Evolutionary conservation across 2,329 filamentous ascomycete species (phyloP), one percentile per base, ranked within the genome.

Genomic region (Trichoderma sp.): DNA sequence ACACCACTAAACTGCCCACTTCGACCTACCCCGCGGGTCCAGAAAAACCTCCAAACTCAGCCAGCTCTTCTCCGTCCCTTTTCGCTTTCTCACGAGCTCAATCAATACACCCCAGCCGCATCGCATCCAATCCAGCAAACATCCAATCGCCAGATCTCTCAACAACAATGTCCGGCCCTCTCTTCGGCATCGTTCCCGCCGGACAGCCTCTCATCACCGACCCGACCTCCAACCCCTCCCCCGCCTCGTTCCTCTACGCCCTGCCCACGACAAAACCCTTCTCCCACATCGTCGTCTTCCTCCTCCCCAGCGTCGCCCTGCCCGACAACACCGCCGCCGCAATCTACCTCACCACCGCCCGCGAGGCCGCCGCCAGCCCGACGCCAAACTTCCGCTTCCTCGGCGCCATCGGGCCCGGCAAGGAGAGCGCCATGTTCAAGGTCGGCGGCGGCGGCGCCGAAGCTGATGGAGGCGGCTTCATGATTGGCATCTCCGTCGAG

Each of bases 361-460:
- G 79, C 82, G 68, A 81, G 75, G 80, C 84, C 63, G 79, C 84
- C 36, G 75, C 79, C 6, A 84, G 84, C 43, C 81, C 81, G 53
- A 76, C 79, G 3, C 84, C 87, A 1, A 88, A 91, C 61, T 97
- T 97, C 83, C 90, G 88, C 73, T 93, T 99, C 77, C 89, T 98
- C 5, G 96, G 97, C 74, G 96, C 91, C 63, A 91, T 99, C 70
- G 95, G 93, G 1, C 91, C 93, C 43, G 94, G 95, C 71, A 98
- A 98, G 79, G 94, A 96, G 76, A 95, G 92, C 75, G 94, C 95
- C 43, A 92, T 98, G 71, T 98, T 98, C 86, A 94, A 93, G 80
- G 85, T 97, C 74, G 86, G 85, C 63, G 76, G 73, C 63, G 76
- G 73, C 17, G 72, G 80, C 71, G 28, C 78, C 76, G 32, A 73